Percentiles rank a stretch among this genome's conserved stretches.
Conservation (phyloP, 345 rosid genomes). For the Eucalyptus curtisii region DNA sequence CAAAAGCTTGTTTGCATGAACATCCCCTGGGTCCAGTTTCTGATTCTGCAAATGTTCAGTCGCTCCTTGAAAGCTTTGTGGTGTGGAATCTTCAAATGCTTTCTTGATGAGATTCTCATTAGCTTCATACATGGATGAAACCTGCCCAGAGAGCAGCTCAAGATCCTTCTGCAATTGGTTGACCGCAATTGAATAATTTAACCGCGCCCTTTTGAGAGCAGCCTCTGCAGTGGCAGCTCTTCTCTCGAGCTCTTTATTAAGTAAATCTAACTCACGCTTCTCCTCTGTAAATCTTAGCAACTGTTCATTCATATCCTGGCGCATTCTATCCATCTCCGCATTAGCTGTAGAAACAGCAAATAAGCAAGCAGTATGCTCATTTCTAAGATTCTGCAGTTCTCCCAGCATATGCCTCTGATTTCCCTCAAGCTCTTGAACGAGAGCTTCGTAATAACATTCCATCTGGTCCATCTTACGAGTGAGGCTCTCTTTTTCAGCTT, state of each 20-base stretch:
- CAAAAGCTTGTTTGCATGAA: constrained; percentile 4
- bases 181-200: constrained; percentile 93
- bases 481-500: constrained; percentile 76
- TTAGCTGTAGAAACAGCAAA: constrained; percentile 60
- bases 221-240: constrained; percentile 73
- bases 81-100: constrained; percentile 58
- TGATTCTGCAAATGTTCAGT: constrained; percentile 10
- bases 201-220: constrained; percentile 89
- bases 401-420: constrained; percentile 85
- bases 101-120: constrained; percentile 86
- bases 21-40: constrained; percentile 9
- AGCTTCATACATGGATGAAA: constrained; percentile 80
- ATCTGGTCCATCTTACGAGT: constrained; percentile 93
- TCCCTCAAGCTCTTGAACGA: constrained; percentile 97
- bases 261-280: constrained; percentile 42
- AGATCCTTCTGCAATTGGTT: constrained; percentile 93
- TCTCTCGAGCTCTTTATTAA: constrained; percentile 73
- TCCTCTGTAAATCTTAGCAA: constrained; percentile 53
- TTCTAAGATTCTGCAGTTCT: constrained; percentile 86
- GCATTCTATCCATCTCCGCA: constrained; percentile 77
- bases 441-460: constrained; percentile 96
- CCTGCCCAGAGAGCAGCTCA: constrained; percentile 83
- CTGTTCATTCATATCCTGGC: constrained; percentile 48
- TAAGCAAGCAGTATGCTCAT: constrained; percentile 75
- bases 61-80: constrained; percentile 17